Base-by-base conservation (phyloP, 2,329 filamentous ascomycete species). In the Alternaria solani region DNA sequence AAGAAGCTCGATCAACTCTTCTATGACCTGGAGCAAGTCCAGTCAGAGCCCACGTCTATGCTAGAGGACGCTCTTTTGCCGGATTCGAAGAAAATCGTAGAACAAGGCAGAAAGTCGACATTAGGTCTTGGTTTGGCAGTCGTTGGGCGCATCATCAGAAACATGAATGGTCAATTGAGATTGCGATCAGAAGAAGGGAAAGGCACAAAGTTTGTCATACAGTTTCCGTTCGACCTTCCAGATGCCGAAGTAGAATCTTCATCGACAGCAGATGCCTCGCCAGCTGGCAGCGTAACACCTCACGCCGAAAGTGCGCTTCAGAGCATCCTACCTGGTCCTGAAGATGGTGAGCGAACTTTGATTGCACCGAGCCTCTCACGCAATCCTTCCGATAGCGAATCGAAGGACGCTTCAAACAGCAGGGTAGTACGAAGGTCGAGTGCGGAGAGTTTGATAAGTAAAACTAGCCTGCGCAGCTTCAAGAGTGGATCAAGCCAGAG, bases 121-220 rank as follows among this genome's bases (percentile, higher is more conserved):
- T 79, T 96, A 1, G 94, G 94, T 0, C 84, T 97, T 9, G 94
- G 93, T 0, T 83, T 97, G n/a, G 93, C 93, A 0, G 84, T 96
- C 12, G 93, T 96, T n/a, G 91, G 92, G 16, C 87, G 93, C 38
- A 92, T 93, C 36, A 85, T 97, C 32, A 87, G 89, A n/a, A 96
- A 93, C 71, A 95, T 96, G 91, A 90, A 94, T 59, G 94, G 93
- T 0, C 93, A 96, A 71, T 78, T 97, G 30, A 88, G 92, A 2
- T 80, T 97, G 1, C 94, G 93, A 70, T 96, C 93, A 0, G 92
- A 95, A 70, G 86, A 91, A 73, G 91, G 91, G 2, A 91, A 90
- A 68, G 93, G 94, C 0, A 94, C 93, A 18, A 86, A 91, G 53
- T 96, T 97, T 65, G 88, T 93, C 20, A 87, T 97, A 25, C 87